These are phyloP conservation scores for Rhododendron mucronatum DNA, from an alignment of 148 eudicot genomes.

Conservation along the genomic window DNA sequence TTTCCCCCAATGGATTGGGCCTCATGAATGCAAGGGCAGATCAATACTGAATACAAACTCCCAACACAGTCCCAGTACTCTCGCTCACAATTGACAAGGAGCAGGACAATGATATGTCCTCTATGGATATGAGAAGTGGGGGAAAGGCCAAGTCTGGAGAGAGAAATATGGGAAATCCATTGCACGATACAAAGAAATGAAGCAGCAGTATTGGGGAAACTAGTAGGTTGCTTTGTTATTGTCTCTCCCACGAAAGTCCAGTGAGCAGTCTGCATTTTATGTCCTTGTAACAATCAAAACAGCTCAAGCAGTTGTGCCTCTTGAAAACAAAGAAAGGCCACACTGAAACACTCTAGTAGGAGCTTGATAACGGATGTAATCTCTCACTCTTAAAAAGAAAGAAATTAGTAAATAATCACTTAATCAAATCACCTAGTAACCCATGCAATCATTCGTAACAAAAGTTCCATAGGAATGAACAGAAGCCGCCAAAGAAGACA, in stretches of 20 bases:
- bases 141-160: not conserved
- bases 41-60: not conserved
- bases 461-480: not conserved
- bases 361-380: not conserved
- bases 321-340: not conserved
- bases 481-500: not conserved
- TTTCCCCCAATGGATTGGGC: not conserved
- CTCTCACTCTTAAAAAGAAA: not conserved
- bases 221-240: not conserved
- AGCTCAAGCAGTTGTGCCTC: not conserved
- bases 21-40: not conserved
- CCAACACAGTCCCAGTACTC: not conserved
- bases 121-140: not conserved
- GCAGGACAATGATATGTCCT: not conserved
- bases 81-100: not conserved
- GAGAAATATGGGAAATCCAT: not conserved
- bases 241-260: not conserved
- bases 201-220: not conserved
- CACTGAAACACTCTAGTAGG: not conserved
- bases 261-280: not conserved
- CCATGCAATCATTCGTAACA: not conserved
- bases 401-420: not conserved
- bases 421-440: not conserved
- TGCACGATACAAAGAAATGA: not conserved
- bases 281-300: not conserved